Evolutionary conservation across 805 yeast genomes (phyloP), one percentile per base, ranked within the genome.

Genomic region (Candida ficus): DNA sequence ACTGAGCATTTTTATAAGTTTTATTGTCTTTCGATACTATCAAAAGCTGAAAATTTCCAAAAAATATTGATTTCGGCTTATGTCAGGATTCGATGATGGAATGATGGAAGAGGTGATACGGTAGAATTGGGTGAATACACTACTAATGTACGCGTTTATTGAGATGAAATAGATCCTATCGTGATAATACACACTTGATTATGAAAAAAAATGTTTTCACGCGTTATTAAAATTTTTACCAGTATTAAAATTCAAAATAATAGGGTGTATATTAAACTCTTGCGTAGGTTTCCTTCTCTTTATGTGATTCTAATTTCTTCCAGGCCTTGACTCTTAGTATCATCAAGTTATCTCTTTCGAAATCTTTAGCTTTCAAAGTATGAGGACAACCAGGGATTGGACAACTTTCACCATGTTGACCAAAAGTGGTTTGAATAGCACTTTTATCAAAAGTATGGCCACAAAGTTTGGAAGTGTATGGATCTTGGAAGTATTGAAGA

Each of bases 361-460:
- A 66, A 43, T 73, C 78, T 0, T 43, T 38, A 22, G 43, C 47
- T 1, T 47, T 44, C 9, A 80, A 45, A 4, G 38, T 43, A 5
- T 60, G 63, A 8, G 63, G 58, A 26, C 64, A 60, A 12, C 79
- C 82, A 22, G 73, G 70, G 11, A 71, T 62, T 3, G 93, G 91
- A 54, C 95, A 85, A 42, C 0, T 37, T 7, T 12, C 42, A 18
- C 44, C 38, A 25, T 14, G 47, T 45, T 8, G 48, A 10, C 35
- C 38, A 49, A 40, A 66, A 37, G 63, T 66, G 64, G 57, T 59
- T 10, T 47, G 35, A 2, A 83, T 63, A 17, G 75, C 68, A 4
- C 52, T 60, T 38, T 63, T 60, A 49, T 83, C 90, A 53, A 71
- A 83, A 0, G 76, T 74, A 60, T 85, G 95, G 0, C 67, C 64